Percentiles rank a stretch among this genome's conserved stretches.
These are phyloP conservation scores for Heritiera fomes DNA, from an alignment of 345 rosid species.

Conservation along the genomic window DNA sequence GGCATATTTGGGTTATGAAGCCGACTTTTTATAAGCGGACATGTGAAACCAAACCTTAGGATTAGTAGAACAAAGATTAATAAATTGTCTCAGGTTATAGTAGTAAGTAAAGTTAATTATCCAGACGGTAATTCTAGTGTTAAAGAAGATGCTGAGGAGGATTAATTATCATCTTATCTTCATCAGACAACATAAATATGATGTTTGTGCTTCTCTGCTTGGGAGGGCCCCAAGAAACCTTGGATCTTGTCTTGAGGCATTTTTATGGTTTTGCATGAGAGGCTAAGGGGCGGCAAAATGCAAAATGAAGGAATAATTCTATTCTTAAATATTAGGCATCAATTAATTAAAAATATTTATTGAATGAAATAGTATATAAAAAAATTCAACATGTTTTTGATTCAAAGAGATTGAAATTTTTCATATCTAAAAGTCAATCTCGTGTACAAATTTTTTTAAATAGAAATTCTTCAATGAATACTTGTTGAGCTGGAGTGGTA, in stretches of 20 bases:
- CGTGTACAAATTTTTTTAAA: no score
- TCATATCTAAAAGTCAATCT: no score
- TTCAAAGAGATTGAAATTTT: no score
- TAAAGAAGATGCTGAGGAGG: background rate
- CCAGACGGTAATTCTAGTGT: constrained; percentile 4
- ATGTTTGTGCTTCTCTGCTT: background rate
- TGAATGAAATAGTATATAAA: no score
- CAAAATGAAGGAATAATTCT: background rate
- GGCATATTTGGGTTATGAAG: no score
- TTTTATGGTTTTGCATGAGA: background rate
- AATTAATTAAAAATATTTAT: no score
- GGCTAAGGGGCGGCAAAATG: background rate
- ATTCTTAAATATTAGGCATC: no score
- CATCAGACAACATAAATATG: background rate
- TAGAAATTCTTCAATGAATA: no score
- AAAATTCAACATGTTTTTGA: no score
- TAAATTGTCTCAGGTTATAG: background rate
- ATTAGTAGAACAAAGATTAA: constrained; percentile 8
- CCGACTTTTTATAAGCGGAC: background rate
- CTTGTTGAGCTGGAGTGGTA: no score
- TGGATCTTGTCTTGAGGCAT: constrained; percentile 17
- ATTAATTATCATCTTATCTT: background rate
- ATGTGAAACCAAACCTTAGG: constrained; percentile 3
- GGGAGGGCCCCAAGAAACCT: background rate
- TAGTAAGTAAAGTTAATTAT: background rate